Evolutionary conservation across 1,139 yeast genomes (phyloP).

Genomic region (Candida anutae): DNA sequence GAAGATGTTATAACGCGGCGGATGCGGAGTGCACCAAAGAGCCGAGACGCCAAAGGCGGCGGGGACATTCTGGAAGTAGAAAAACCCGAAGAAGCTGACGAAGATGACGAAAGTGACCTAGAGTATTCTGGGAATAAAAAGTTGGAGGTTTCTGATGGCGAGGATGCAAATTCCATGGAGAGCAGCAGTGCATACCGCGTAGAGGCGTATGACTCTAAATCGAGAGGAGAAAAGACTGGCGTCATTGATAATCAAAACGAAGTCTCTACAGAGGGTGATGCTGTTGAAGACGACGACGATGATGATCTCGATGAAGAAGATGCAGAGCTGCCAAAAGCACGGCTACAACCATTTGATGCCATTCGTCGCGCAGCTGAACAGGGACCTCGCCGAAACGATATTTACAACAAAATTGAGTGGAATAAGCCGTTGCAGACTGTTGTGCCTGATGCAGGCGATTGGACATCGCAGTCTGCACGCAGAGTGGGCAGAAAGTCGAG

Average conservation of each 20-base stretch:
- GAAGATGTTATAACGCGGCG: conserved; percentile 14
- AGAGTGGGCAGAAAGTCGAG: not conserved
- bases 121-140: conserved; percentile 11
- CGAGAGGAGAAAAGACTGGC: too few relatives aligned
- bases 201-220: conserved; percentile 7
- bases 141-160: conserved; percentile 11
- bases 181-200: conserved; percentile 8
- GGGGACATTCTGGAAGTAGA: conserved; percentile 2
- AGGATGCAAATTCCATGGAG: conserved; percentile 11
- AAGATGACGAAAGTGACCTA: conserved; percentile 21
- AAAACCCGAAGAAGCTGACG: conserved; percentile 3
- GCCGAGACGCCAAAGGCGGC: not conserved
- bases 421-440: too few relatives aligned
- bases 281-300: not conserved
- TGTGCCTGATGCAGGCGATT: too few relatives aligned
- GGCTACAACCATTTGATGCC: too few relatives aligned
- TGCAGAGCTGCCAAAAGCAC: too few relatives aligned
- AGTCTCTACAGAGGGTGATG: too few relatives aligned
- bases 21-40: conserved; percentile 7
- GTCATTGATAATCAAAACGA: too few relatives aligned
- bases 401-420: too few relatives aligned
- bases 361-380: too few relatives aligned
- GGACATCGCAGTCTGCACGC: too few relatives aligned
- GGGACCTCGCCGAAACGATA: too few relatives aligned
- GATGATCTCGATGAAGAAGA: conserved; percentile 9